Percentiles rank a stretch among this genome's conserved stretches.
Conservation (phyloP, 2,329 filamentous ascomycete species). For the Aspergillus versicolor region DNA sequence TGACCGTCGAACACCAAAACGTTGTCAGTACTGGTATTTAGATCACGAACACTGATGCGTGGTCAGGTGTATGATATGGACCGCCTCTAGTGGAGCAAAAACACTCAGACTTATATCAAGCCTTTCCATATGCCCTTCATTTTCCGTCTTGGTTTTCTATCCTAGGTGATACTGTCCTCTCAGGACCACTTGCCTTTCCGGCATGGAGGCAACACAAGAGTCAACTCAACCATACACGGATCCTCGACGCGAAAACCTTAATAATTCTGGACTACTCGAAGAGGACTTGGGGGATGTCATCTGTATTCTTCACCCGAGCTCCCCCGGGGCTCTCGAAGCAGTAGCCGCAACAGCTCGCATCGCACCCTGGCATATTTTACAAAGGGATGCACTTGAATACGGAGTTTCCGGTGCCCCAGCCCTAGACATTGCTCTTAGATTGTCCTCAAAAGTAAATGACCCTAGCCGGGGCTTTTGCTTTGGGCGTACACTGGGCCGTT, state of each 20-base stretch:
- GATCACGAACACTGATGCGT: constrained; percentile 13
- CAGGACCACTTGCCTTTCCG: neutral
- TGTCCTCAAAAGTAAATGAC: constrained; percentile 72
- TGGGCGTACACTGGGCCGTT: constrained; percentile 69
- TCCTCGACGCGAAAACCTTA: constrained; percentile 73
- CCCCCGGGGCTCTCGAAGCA: constrained; percentile 69
- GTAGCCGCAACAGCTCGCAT: constrained; percentile 57
- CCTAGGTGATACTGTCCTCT: constrained; percentile 10
- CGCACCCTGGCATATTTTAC: constrained; percentile 62
- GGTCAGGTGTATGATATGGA: constrained; percentile 17
- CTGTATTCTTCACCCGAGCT: constrained; percentile 80
- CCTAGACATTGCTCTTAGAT: constrained; percentile 71
- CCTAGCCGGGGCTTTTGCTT: constrained; percentile 76
- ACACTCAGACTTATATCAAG: constrained; percentile 11
- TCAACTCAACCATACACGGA: constrained; percentile 80
- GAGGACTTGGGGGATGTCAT: constrained; percentile 85
- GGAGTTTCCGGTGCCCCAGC: constrained; percentile 34
- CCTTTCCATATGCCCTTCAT: constrained; percentile 22
- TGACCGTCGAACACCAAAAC: neutral
- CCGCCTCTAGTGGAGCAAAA: constrained; percentile 19
- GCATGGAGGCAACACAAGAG: constrained; percentile 54
- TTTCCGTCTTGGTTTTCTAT: constrained; percentile 18
- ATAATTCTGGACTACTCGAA: constrained; percentile 78
- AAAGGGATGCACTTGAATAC: constrained; percentile 46
- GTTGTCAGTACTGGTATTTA: neutral